Base-by-base conservation (phyloP, 2,329 filamentous ascomycete species). In the Leptographium galeiforme region DNA sequence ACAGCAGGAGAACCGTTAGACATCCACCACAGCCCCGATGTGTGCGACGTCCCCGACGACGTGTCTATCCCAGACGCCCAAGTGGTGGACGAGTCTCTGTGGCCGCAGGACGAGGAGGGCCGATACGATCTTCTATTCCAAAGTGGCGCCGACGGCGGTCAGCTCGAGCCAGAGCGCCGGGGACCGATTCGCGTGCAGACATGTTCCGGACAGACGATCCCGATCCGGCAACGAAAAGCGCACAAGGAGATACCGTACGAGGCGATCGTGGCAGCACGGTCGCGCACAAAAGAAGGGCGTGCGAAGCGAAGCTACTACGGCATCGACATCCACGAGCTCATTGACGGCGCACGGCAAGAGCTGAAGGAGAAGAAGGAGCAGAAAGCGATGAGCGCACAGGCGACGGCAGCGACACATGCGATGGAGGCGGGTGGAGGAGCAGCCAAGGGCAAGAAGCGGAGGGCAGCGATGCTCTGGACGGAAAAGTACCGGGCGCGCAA, bases 401-500 rank as follows among this genome's bases (percentile, higher is more conserved):
- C 25, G 25, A 25, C 25, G 25, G 25, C 25, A 25, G 3, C 25
- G 25, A 25, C 5, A 25, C 25, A 67, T 0, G 75, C 39, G 41
- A 39, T 4, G 44, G 25, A 8, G 32, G 25, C 6, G 10, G 11
- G 13, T 0, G 34, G 39, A 4, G 50, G 13, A 38, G 44, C 46
- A 8, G 25, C 39, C 13, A 49, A 49, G 49, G 16, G 16, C 25
- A 48, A 43, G 19, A 51, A 51, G 32, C 38, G 45, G n/a, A 51
- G 45, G 49, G 46, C 48, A 2, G 77, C 80, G 0, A 67, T 88
- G 36, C 72, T 98, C 64, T 98, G 93, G 93, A 95, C 91, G 0
- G 93, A 98, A 65, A 98, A 98, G 66, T 98, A 98, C 64, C 84
- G 93, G 39, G 93, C 93, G 33, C 81, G 82, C 56, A 91, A 83